Conservation (phyloP, 2,329 filamentous ascomycete genomes). For the Neofusicoccum kwambonambiense region DNA sequence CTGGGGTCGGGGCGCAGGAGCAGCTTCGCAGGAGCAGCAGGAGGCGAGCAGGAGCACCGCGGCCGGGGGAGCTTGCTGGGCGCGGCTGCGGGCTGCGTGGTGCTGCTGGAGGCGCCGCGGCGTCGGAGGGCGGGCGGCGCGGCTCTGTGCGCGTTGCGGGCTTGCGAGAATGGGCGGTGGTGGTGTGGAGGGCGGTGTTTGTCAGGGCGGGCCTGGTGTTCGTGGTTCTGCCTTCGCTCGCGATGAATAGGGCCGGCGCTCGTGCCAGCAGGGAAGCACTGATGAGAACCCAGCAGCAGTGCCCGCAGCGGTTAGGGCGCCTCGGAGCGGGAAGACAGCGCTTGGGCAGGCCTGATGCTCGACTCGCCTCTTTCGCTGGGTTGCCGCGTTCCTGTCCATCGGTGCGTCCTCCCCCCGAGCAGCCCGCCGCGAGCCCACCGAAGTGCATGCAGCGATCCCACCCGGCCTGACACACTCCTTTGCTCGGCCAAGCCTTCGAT, state of each 20-base stretch:
- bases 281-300: neutral
- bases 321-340: constrained; percentile 9
- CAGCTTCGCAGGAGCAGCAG: constrained; percentile 14
- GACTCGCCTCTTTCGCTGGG: neutral
- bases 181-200: constrained; percentile 5
- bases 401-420: neutral
- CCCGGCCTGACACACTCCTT: neutral
- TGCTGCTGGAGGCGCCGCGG: neutral
- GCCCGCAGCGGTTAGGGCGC: constrained; percentile 9
- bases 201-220: constrained; percentile 13
- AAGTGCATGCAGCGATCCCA: constrained; percentile 4
- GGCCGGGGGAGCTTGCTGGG: neutral
- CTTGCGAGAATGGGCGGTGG: neutral
- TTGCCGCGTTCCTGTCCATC: constrained; percentile 3
- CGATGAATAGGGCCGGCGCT: constrained; percentile 15
- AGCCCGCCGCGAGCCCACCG: neutral
- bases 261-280: constrained; percentile 3
- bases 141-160: neutral
- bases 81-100: neutral
- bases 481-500: constrained; percentile 9
- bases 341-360: neutral
- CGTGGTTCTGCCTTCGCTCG: constrained; percentile 12
- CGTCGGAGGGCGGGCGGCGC: neutral
- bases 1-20: constrained; percentile 1
- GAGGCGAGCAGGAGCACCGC: neutral